phyloP scores from a whole-genome alignment of 176 grass and related monocot species.

The Microstegium vimineum region DNA sequence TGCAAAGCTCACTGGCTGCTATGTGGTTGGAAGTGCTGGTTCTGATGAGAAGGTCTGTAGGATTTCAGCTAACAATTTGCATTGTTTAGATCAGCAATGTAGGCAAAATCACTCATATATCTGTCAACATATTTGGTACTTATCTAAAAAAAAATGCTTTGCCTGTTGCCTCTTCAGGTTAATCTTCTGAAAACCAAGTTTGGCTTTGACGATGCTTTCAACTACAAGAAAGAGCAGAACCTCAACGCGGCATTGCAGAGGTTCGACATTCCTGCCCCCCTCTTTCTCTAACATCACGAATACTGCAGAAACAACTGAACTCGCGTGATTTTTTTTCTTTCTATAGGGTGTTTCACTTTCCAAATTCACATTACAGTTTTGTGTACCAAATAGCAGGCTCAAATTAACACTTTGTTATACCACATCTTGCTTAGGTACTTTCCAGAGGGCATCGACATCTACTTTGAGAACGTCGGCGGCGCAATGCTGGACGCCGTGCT shows the following conservation, averaged over 20 bases:
- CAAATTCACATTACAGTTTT: too few species aligned
- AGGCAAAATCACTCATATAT: not conserved
- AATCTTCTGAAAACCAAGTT: slow-evolving; percentile 2
- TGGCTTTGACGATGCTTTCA: not conserved
- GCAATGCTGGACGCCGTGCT: slow-evolving; percentile 61
- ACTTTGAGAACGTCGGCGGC: slow-evolving; percentile 68
- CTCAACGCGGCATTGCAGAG: not conserved
- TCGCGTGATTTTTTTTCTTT: too few species aligned
- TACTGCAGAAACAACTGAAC: too few species aligned
- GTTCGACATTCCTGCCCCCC: not conserved
- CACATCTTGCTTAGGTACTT: slow-evolving; percentile 42
- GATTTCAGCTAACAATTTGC: too few species aligned
- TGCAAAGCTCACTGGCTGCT: slow-evolving; percentile 40
- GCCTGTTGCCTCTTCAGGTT: not conserved
- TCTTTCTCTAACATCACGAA: not conserved
- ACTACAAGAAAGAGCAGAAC: slow-evolving; percentile 5
- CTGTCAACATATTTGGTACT: not conserved
- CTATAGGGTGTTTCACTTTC: too few species aligned
- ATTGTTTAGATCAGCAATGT: not conserved
- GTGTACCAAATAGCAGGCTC: not conserved
- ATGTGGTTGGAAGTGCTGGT: slow-evolving; percentile 39
- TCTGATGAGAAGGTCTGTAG: slow-evolving; percentile 38
- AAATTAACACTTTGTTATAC: not conserved
- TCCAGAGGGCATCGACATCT: slow-evolving; percentile 67
- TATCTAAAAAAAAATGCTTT: not conserved